These are phyloP conservation scores for Mucuna pruriens DNA, from an alignment of 306 rosid species.

Conservation along the genomic window DNA sequence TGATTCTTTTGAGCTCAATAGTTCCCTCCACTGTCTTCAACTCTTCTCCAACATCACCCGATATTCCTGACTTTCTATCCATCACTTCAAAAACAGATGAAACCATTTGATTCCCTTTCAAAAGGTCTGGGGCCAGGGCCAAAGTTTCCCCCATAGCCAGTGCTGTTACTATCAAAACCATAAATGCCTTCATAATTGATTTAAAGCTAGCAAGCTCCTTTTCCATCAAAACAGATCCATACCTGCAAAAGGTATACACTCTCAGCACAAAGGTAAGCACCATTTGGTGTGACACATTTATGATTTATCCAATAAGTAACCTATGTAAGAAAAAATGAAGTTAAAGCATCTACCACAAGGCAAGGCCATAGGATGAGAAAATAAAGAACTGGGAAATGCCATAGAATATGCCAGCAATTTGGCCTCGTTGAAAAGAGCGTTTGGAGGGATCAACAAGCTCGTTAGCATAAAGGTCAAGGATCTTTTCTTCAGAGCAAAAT, in stretches of 20 bases:
- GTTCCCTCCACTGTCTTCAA: constrained; percentile 75
- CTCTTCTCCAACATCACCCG: constrained; percentile 72
- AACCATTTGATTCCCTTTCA: constrained; percentile 95
- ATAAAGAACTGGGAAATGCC: constrained; percentile 95
- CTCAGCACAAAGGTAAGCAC: constrained; percentile 29
- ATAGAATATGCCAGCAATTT: constrained; percentile 88
- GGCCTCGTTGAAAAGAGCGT: constrained; percentile 80
- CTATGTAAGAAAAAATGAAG: constrained; percentile 6
- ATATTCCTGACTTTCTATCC: constrained; percentile 74
- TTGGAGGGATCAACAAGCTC: constrained; percentile 85
- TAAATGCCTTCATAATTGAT: constrained; percentile 92
- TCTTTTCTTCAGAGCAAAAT: constrained; percentile 89
- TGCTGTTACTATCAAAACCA: constrained; percentile 91
- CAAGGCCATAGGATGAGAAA: constrained; percentile 93
- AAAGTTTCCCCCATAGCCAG: constrained; percentile 92
- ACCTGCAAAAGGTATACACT: constrained; percentile 59
- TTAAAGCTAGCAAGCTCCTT: constrained; percentile 87
- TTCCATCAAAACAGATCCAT: constrained; percentile 92
- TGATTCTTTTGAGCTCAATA: constrained; percentile 76
- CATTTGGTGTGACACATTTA: background rate
- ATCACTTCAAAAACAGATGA: constrained; percentile 87
- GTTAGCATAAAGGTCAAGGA: constrained; percentile 73
- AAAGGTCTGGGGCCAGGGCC: constrained; percentile 91
- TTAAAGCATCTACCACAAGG: constrained; percentile 75
- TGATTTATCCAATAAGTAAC: constrained; percentile 16